phyloP scores from a whole-genome alignment of 1,139 yeast genomes.

The Suhomyces yuchorum region DNA sequence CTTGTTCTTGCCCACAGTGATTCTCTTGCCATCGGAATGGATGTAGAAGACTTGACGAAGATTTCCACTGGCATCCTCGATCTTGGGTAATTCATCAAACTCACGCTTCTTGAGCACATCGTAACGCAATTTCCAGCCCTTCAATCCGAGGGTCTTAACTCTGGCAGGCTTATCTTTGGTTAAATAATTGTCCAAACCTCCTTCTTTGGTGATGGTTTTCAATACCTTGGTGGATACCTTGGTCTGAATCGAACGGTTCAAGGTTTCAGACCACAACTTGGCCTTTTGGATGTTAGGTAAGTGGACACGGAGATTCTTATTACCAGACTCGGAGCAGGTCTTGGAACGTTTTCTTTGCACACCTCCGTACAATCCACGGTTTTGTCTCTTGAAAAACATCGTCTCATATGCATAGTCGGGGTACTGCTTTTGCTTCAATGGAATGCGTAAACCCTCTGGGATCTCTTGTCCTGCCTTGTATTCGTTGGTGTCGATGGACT shows the following conservation, averaged over 20 bases:
- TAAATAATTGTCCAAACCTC: slow-evolving; percentile 88
- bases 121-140: slow-evolving; percentile 88
- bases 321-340: slow-evolving; percentile 72
- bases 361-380: slow-evolving; percentile 89
- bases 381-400: slow-evolving; percentile 75
- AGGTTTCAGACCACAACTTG: slow-evolving; percentile 80
- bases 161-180: slow-evolving; percentile 87
- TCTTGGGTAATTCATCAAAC: slow-evolving; percentile 27
- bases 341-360: slow-evolving; percentile 77
- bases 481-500: slow-evolving; percentile 37
- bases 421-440: slow-evolving; percentile 47
- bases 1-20: slow-evolving; percentile 65
- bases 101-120: slow-evolving; percentile 53
- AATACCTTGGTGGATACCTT: slow-evolving; percentile 80
- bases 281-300: slow-evolving; percentile 78
- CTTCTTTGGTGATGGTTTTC: slow-evolving; percentile 85
- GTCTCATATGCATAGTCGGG: slow-evolving; percentile 88
- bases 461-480: slow-evolving; percentile 42
- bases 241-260: slow-evolving; percentile 56
- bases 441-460: slow-evolving; percentile 42
- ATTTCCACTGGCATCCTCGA: slow-evolving; percentile 31
- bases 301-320: slow-evolving; percentile 77
- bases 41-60: slow-evolving; percentile 51
- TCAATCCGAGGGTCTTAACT: slow-evolving; percentile 86
- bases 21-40: slow-evolving; percentile 47